A percentile compares a stretch with the other conserved stretches of the same genome.
Conservation (phyloP, 495 filamentous ascomycete species). For the Hypomontagnella monticulosa region DNA sequence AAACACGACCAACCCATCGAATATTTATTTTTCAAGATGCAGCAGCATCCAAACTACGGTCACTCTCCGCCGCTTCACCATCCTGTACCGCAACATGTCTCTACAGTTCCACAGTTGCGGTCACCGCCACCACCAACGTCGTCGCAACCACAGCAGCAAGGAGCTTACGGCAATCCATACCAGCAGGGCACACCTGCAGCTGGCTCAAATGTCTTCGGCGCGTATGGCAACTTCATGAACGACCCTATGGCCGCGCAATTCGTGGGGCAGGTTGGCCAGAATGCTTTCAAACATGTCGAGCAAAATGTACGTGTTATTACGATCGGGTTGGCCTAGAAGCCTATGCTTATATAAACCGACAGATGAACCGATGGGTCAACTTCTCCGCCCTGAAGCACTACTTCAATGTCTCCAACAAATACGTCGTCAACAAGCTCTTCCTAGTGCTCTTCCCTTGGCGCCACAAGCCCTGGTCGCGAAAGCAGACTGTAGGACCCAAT, state of each 20-base stretch:
- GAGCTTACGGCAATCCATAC: slow-evolving; percentile 82
- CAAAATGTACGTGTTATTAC: slow-evolving; percentile 72
- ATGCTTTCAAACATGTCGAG: slow-evolving; percentile 87
- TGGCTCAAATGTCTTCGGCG: slow-evolving; percentile 68
- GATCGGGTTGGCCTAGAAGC: not conserved
- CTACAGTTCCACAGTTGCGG: slow-evolving; percentile 97
- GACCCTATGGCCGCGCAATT: slow-evolving; percentile 93
- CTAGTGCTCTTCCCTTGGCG: slow-evolving; percentile 97
- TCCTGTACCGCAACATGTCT: slow-evolving; percentile 97
- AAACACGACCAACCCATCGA: not conserved
- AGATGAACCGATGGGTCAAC: slow-evolving; percentile 95
- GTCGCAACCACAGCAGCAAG: slow-evolving; percentile 74
- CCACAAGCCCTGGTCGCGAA: slow-evolving; percentile 94
- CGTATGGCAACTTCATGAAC: slow-evolving; percentile 89
- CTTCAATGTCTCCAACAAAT: slow-evolving; percentile 95
- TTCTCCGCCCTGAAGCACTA: slow-evolving; percentile 94
- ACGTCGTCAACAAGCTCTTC: slow-evolving; percentile 83
- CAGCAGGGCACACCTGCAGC: slow-evolving; percentile 62
- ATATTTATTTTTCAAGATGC: slow-evolving; percentile 65
- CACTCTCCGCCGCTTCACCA: slow-evolving; percentile 97
- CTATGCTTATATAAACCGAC: slow-evolving; percentile 12
- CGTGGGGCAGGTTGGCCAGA: slow-evolving; percentile 93
- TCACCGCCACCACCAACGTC: slow-evolving; percentile 85
- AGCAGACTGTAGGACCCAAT: slow-evolving; percentile 67
- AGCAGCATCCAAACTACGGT: slow-evolving; percentile 80